Percentiles rank a stretch among this genome's conserved stretches.
Evolutionary conservation across 306 rosid species (phyloP).

Genomic region (Rosa lucieae): DNA sequence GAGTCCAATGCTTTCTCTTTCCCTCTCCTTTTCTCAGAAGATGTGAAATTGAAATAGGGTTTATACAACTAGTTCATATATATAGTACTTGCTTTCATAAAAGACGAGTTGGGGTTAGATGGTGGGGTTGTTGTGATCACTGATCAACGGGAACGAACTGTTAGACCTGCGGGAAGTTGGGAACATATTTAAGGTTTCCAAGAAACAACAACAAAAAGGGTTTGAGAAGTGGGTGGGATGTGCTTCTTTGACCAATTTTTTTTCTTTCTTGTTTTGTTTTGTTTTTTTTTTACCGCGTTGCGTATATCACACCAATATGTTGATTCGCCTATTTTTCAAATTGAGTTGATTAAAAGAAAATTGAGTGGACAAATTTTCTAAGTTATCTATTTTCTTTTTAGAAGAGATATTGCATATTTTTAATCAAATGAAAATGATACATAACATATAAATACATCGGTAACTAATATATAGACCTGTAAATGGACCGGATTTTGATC

Average conservation of each 20-base stretch:
- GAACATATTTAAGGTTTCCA: background rate
- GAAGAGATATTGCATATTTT: no score
- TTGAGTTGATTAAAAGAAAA: no score
- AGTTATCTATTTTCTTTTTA: no score
- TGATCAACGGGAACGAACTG: background rate
- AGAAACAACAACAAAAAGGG: background rate
- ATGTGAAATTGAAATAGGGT: background rate
- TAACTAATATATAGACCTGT: no score
- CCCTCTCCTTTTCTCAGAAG: slow-evolving; percentile 4
- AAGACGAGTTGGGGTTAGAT: slow-evolving; percentile 23
- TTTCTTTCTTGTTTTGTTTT: no score
- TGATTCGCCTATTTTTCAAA: no score
- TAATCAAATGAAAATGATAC: no score
- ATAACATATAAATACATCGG: no score
- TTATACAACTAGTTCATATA: background rate
- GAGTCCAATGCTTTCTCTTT: slow-evolving; percentile 16
- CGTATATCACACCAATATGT: no score
- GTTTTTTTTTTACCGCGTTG: no score
- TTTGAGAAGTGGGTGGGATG: background rate
- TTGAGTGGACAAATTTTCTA: no score
- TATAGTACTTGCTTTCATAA: background rate
- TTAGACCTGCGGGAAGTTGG: background rate
- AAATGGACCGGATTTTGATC: no score
- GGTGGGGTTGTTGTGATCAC: background rate
- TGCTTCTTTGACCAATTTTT: background rate